These are phyloP conservation scores for Clonostachys rosea DNA, from an alignment of 2,329 filamentous ascomycete genomes.

Conservation along the genomic window DNA sequence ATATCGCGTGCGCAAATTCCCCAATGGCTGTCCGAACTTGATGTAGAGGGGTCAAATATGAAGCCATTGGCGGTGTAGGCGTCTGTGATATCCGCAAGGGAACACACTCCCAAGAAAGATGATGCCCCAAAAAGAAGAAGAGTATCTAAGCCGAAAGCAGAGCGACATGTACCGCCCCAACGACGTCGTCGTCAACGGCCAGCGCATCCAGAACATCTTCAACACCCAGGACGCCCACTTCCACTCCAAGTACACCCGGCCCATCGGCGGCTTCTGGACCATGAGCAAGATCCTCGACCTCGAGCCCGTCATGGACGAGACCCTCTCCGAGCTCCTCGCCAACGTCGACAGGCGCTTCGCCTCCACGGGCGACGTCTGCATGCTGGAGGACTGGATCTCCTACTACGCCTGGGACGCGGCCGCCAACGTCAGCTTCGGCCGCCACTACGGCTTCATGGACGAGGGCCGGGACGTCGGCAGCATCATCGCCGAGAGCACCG, in stretches of 20 bases:
- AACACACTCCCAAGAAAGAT: too few species aligned
- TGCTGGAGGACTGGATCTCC: conserved; percentile 6
- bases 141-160: not conserved
- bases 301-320: conserved; percentile 9
- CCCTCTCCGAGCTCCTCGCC: conserved; percentile 2
- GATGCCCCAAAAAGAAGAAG: not conserved
- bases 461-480: conserved; percentile 26
- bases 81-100: too few species aligned
- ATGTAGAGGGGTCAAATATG: too few species aligned
- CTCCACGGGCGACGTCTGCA: not conserved
- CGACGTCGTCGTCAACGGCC: conserved; percentile 7
- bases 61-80: too few species aligned
- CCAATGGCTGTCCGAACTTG: too few species aligned
- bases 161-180: conserved; percentile 10
- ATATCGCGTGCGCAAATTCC: too few species aligned
- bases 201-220: conserved; percentile 10
- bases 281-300: conserved; percentile 8
- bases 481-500: conserved; percentile 21
- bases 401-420: conserved; percentile 31
- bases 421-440: conserved; percentile 30
- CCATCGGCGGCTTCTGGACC: conserved; percentile 8
- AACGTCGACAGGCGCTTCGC: conserved; percentile 6
- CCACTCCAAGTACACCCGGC: conserved; percentile 7
- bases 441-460: conserved; percentile 33
- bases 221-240: conserved; percentile 9